These are phyloP conservation scores for Globisporangium recalcitrans DNA, from an alignment of 352 stramenopile genomes.

Conservation along the genomic window DNA sequence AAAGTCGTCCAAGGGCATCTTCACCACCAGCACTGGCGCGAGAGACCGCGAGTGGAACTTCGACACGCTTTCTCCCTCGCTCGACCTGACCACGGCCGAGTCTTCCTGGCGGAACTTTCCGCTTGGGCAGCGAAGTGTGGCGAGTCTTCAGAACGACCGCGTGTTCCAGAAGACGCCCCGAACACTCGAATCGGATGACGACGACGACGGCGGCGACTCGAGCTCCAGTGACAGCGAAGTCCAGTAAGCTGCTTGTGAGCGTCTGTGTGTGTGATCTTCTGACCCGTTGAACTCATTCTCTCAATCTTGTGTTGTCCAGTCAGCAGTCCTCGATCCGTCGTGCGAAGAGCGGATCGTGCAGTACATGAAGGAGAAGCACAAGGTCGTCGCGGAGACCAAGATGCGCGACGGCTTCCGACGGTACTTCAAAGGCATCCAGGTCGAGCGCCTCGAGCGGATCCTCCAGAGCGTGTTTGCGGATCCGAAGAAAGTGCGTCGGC, in stretches of 20 bases:
- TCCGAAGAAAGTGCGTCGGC: constrained; percentile 45
- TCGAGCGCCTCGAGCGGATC: constrained; percentile 38
- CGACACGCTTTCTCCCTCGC: constrained; percentile 43
- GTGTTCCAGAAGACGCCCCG: constrained; percentile 22
- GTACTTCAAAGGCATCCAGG: constrained; percentile 60
- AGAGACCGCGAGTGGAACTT: constrained; percentile 51
- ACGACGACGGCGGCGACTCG: constrained; percentile 18
- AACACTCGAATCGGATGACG: constrained; percentile 6
- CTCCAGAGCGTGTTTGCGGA: constrained; percentile 47
- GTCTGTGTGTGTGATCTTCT: background rate
- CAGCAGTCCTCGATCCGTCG: background rate
- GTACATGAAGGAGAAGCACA: constrained; percentile 46
- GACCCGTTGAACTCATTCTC: background rate
- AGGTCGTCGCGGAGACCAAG: constrained; percentile 44
- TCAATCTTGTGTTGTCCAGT: background rate
- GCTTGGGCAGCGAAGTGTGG: constrained; percentile 10
- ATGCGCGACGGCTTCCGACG: constrained; percentile 65
- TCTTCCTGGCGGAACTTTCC: constrained; percentile 23
- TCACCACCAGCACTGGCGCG: constrained; percentile 21
- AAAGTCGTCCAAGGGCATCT: constrained; percentile 48
- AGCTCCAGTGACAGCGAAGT: constrained; percentile 52
- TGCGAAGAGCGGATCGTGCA: constrained; percentile 44
- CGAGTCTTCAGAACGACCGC: constrained; percentile 35
- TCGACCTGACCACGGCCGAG: constrained; percentile 41
- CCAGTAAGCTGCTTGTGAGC: constrained; percentile 40